Evolutionary conservation across 169 alveolate genomes (phyloP), one percentile per base, ranked within the genome.

Genomic region (Plasmodium gaboni): DNA sequence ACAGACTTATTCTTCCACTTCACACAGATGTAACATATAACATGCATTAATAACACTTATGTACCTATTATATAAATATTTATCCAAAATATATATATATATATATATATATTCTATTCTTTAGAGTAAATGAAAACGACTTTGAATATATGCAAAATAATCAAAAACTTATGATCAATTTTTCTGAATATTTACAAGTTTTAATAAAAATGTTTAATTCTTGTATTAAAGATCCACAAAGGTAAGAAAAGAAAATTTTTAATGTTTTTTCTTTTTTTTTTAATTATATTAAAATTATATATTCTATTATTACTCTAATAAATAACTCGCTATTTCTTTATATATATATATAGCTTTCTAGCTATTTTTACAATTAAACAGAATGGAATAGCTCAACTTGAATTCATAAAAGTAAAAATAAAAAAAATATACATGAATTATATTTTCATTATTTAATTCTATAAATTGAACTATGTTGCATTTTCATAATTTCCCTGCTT

Each of bases 1-100:
- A 96, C 97, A 89, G 99, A 98, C 91, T 89, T 98, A 63, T 98
- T 98, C 93, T 97, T 97, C 88, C 98, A 98, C 89, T 98, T 95
- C 87, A 94, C 97, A 12, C 98, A 97, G 83, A 68, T 85, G 85
- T 70, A 87, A 26, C 72, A 91, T 48, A 63, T 0, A 38, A 67
- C 28, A 74, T 53, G 9, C n/a, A 53, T 53, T 53, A 53, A 53
- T n/a, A n/a, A 53, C 19, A 53, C 8, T n/a, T 15, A 51, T 15
- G 17, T 51, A 51, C 17, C 4, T 51, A 15, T 51, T 32, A 38
- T 38, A 38, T 38, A 55, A 55, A 12, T 17, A 55, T 55, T 6
- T 15, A 22, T 55, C 64, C 2, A 17, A 55, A 61, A 9, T 38
- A 38, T 38, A 5, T 65, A 61, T 12, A 26, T 15, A 22, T n/a